Conservation (phyloP, 2,329 filamentous ascomycete species). For the Cryphonectria naterciae region DNA sequence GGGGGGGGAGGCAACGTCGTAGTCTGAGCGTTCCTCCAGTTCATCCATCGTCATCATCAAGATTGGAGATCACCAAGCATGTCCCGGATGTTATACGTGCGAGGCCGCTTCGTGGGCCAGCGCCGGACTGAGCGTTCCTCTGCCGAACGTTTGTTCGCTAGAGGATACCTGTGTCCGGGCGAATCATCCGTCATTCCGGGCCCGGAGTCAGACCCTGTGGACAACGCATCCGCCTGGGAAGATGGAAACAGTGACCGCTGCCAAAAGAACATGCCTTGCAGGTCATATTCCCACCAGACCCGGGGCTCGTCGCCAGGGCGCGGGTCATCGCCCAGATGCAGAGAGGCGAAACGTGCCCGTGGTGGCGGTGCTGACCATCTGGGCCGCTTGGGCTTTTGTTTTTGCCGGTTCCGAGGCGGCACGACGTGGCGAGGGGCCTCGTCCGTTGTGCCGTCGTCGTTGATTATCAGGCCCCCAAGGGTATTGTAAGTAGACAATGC, state of each 20-base stretch:
- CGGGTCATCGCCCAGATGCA: constrained; percentile 16
- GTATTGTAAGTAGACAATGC: background rate
- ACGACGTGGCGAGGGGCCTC: background rate
- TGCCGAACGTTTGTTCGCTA: background rate
- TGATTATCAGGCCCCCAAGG: background rate
- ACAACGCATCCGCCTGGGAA: background rate
- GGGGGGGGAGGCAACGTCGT: background rate
- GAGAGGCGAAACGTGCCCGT: constrained; percentile 10
- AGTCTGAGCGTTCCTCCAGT: background rate
- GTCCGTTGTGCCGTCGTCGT: background rate
- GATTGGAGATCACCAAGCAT: background rate
- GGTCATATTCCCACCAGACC: background rate
- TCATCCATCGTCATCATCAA: background rate
- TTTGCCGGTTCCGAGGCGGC: background rate
- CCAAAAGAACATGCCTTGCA: constrained; percentile 17
- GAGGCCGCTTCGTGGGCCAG: background rate
- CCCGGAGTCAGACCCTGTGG: background rate
- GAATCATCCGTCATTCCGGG: too few relatives aligned
- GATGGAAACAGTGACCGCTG: constrained; percentile 12
- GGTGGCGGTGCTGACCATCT: too few relatives aligned
- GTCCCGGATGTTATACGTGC: background rate
- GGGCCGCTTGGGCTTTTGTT: background rate
- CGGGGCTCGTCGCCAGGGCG: background rate
- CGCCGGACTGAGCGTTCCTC: background rate
- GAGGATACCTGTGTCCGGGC: too few relatives aligned